Base-by-base conservation (phyloP, 768 basidiomycete species). In the Leccinum aurantiacum region DNA sequence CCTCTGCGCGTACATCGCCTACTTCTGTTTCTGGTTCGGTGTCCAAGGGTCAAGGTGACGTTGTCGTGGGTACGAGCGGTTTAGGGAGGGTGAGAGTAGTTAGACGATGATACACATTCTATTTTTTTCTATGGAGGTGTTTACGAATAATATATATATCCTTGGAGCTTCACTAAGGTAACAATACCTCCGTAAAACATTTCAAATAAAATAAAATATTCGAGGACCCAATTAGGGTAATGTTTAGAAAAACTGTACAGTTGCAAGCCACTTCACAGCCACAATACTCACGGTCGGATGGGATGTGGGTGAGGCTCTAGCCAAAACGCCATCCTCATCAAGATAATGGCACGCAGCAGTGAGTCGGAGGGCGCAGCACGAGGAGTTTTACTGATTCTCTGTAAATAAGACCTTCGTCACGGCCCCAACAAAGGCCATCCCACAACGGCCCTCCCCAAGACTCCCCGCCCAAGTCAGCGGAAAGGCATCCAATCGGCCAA, bases 401-500 rank as follows among this genome's bases (percentile, higher is more conserved):
- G 41, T 31, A 24, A 54, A 25, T 29, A 60, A 97, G 95, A 95
- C 79, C 76, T 93, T 72, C 90, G 92, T 72, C 79, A 79, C 76
- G 95, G 95, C 70, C 79, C 80, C 68, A 95, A 94, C 83, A 86
- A 88, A 69, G 95, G 95, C 71, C 88, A 88, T 79, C 88, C 91
- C 65, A 95, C 95, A 31, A 95, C 94, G 53, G 74, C 88, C 69
- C 87, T 98, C 74, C 78, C 86, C 69, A 88, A 90, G 79, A 77
- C 77, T 53, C 76, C 80, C 52, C 86, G 88, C 70, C 95, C 95
- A 57, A 89, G 88, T 72, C 87, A 97, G 71, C 91, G 93, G 77
- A 98, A 98, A 84, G 97, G 97, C 67, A 80, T 86, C 64, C 86
- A 86, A 73, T 94, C 91, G 52, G 85, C 87, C 67, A 94, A 93